Evolutionary conservation across 495 filamentous ascomycete genomes (phyloP).

Genomic region (Neohortaea acidophila): DNA sequence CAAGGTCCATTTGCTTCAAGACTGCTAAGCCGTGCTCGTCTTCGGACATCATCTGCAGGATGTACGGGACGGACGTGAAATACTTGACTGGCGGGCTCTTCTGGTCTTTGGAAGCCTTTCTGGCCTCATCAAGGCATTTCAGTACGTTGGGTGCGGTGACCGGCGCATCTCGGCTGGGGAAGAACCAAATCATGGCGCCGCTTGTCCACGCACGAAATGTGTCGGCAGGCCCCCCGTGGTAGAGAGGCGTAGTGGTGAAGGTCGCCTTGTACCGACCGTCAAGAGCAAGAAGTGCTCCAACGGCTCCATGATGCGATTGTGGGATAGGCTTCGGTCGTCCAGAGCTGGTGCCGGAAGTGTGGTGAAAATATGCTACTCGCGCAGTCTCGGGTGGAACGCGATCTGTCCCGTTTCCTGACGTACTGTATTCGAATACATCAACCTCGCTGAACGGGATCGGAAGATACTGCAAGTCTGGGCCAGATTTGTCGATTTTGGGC

Average conservation of each 20-base stretch:
- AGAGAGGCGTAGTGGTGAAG: slow-evolving; percentile 48
- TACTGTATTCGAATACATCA: not conserved
- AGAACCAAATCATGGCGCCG: slow-evolving; percentile 38
- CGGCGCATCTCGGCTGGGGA: slow-evolving; percentile 34
- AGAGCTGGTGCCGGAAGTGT: slow-evolving; percentile 35
- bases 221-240: slow-evolving; percentile 46
- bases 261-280: slow-evolving; percentile 25
- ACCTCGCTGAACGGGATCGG: not conserved
- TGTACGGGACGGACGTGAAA: slow-evolving; percentile 43
- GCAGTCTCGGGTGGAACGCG: slow-evolving; percentile 1
- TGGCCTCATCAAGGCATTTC: slow-evolving; percentile 22
- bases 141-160: slow-evolving; percentile 36
- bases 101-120: not conserved
- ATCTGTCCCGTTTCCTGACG: not conserved
- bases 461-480: not conserved
- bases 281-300: slow-evolving; percentile 35
- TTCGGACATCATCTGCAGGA: slow-evolving; percentile 35
- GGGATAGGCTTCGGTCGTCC: slow-evolving; percentile 40
- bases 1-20: slow-evolving; percentile 35
- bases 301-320: slow-evolving; percentile 34
- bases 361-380: slow-evolving; percentile 22
- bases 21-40: slow-evolving; percentile 24
- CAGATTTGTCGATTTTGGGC: too few species aligned
- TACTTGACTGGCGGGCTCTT: slow-evolving; percentile 26
- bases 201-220: slow-evolving; percentile 40